Conservation (phyloP, 2,329 filamentous ascomycete species). For the Diaporthe destruens region DNA sequence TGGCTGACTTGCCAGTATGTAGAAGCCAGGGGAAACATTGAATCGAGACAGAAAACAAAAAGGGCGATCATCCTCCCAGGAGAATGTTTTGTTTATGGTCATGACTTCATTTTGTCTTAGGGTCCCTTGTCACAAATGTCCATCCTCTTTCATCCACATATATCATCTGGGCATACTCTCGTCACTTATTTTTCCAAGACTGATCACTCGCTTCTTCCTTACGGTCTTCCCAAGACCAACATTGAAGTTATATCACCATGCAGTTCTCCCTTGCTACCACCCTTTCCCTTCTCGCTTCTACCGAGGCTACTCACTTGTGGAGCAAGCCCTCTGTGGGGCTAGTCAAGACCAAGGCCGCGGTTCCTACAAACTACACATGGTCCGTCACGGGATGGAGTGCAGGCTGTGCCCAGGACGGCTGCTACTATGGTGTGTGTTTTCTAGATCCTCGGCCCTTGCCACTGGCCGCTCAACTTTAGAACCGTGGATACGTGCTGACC, state of each 20-base stretch:
- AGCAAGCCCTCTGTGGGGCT: constrained; percentile 5
- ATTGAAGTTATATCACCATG: constrained; percentile 33
- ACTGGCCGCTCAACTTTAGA: no score
- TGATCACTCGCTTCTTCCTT: constrained; percentile 1
- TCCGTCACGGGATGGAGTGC: constrained; percentile 37
- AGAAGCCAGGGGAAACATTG: constrained; percentile 23
- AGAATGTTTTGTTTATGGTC: background rate
- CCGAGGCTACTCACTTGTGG: constrained; percentile 33
- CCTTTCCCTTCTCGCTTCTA: constrained; percentile 32
- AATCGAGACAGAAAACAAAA: constrained; percentile 32
- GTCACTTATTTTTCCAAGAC: background rate
- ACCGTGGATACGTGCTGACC: background rate
- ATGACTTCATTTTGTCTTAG: constrained; percentile 31
- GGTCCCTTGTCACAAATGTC: constrained; percentile 6
- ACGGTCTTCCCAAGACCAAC: background rate
- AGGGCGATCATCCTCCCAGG: constrained; percentile 5
- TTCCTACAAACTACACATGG: constrained; percentile 39
- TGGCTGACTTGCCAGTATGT: background rate
- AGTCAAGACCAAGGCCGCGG: constrained; percentile 20
- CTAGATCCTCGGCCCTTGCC: background rate
- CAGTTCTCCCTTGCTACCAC: constrained; percentile 36
- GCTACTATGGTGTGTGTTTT: constrained; percentile 35
- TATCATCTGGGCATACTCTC: background rate
- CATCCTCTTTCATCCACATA: background rate
- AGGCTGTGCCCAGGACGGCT: constrained; percentile 29